phyloP scores from a whole-genome alignment of 345 rosid genomes.

The Melaleuca quinquenervia region DNA sequence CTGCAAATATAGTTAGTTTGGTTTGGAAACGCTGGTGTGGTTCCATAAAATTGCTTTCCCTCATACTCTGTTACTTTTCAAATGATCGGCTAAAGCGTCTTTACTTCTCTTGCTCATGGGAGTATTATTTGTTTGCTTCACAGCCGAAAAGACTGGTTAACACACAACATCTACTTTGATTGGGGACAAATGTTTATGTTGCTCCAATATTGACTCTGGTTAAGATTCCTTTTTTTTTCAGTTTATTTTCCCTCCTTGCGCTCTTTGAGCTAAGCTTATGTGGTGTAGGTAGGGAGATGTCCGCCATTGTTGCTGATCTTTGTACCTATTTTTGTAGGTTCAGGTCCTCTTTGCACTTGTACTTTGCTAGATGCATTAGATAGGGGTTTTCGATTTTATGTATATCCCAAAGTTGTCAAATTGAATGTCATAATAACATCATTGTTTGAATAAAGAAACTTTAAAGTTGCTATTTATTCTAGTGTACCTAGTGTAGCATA shows the following conservation, averaged over 20 bases:
- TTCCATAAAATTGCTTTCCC: not conserved
- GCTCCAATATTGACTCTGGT: not conserved
- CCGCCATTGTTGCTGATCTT: not conserved
- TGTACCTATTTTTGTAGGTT: not conserved
- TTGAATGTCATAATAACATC: not conserved
- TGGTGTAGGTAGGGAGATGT: not conserved
- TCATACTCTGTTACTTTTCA: not conserved
- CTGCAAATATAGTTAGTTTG: not conserved
- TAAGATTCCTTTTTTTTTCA: not conserved
- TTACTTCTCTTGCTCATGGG: not conserved
- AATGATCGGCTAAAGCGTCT: not conserved
- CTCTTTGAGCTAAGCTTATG: not conserved
- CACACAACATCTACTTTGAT: not conserved
- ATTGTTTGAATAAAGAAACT: not conserved
- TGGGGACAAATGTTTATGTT: not conserved
- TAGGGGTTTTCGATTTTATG: not conserved
- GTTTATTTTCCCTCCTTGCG: not conserved
- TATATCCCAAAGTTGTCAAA: too few species aligned
- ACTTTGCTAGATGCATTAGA: conserved; percentile 21
- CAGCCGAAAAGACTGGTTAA: not conserved
- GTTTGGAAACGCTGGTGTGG: not conserved
- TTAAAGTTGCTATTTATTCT: too few species aligned
- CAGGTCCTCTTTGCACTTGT: conserved; percentile 79
- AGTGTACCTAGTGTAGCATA: too few species aligned
- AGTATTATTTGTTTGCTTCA: not conserved